Conservation (phyloP, 495 filamentous ascomycete species). For the Penicillium arizonense region DNA sequence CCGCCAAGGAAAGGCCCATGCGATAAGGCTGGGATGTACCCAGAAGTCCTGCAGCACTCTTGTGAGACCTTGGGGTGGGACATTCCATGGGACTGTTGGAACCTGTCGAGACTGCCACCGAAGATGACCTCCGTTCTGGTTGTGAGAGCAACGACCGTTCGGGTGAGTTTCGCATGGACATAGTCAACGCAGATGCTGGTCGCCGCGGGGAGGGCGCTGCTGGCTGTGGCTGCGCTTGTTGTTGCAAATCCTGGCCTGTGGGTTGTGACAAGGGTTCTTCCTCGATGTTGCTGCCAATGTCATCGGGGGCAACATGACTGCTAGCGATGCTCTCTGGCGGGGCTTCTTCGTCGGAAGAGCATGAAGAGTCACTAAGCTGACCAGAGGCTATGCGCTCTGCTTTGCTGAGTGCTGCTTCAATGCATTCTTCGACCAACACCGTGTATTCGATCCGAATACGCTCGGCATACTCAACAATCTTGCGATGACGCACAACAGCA, state of each 20-base stretch:
- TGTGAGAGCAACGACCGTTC: slow-evolving; percentile 31
- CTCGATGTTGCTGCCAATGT: background rate
- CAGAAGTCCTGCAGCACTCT: slow-evolving; percentile 61
- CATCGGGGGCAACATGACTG: background rate
- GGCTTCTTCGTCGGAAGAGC: slow-evolving; percentile 49
- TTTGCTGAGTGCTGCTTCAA: slow-evolving; percentile 86
- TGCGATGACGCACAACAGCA: slow-evolving; percentile 83
- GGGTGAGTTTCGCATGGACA: slow-evolving; percentile 43
- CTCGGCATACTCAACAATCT: slow-evolving; percentile 94
- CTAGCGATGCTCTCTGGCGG: slow-evolving; percentile 25
- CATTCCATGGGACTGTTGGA: slow-evolving; percentile 91
- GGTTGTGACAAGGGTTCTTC: slow-evolving; percentile 9
- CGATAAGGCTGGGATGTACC: slow-evolving; percentile 64
- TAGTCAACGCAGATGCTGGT: slow-evolving; percentile 38
- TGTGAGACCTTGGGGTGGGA: slow-evolving; percentile 85
- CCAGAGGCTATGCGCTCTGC: slow-evolving; percentile 85
- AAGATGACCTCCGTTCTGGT: slow-evolving; percentile 53
- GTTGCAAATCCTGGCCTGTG: slow-evolving; percentile 4
- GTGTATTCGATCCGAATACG: slow-evolving; percentile 92
- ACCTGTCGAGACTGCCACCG: slow-evolving; percentile 64
- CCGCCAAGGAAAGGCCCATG: slow-evolving; percentile 67
- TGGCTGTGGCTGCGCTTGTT: slow-evolving; percentile 10
- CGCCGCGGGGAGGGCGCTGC: slow-evolving; percentile 22
- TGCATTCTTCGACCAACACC: slow-evolving; percentile 88
- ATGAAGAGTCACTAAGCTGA: slow-evolving; percentile 75